These are phyloP conservation scores for Coniella lustricola DNA, from an alignment of 2,329 filamentous ascomycete genomes.

Conservation along the genomic window DNA sequence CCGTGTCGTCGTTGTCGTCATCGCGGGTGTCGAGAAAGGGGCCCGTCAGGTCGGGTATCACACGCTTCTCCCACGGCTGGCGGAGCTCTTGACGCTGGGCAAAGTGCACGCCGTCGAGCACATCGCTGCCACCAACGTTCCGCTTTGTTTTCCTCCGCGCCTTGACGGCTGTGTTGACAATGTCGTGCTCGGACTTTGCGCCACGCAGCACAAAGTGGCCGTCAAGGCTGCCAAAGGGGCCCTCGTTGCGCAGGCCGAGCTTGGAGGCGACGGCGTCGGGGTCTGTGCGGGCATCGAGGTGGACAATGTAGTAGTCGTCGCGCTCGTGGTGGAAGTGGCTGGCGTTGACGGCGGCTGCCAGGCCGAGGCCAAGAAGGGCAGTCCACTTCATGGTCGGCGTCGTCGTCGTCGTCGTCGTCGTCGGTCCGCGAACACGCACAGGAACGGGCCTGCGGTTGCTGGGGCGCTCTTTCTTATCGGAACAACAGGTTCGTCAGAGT, in stretches of 20 bases:
- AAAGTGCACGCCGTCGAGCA: conserved; percentile 68
- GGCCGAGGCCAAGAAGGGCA: conserved; percentile 39
- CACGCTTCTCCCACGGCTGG: conserved; percentile 46
- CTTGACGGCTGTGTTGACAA: conserved; percentile 48
- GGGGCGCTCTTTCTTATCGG: too few species aligned
- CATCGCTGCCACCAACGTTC: conserved; percentile 41
- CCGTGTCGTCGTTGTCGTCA: conserved; percentile 5
- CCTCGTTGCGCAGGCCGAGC: conserved; percentile 74
- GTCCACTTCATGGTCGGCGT: conserved; percentile 39
- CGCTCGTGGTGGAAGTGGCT: conserved; percentile 57
- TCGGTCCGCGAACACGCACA: background rate
- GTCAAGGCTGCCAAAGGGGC: conserved; percentile 67
- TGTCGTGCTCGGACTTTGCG: conserved; percentile 53
- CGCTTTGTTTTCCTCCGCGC: conserved; percentile 57
- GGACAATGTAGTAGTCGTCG: conserved; percentile 93
- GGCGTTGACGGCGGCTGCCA: conserved; percentile 44
- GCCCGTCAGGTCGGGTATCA: conserved; percentile 33
- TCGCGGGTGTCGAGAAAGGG: conserved; percentile 11
- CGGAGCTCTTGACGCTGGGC: conserved; percentile 64
- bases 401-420: too few species aligned
- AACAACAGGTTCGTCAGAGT: too few species aligned
- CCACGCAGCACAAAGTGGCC: conserved; percentile 82
- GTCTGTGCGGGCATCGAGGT: conserved; percentile 60
- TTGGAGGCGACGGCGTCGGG: conserved; percentile 64
- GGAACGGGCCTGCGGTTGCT: background rate